phyloP scores from a whole-genome alignment of 2,329 filamentous ascomycete genomes.

The Ploettnerulaceae sp. region DNA sequence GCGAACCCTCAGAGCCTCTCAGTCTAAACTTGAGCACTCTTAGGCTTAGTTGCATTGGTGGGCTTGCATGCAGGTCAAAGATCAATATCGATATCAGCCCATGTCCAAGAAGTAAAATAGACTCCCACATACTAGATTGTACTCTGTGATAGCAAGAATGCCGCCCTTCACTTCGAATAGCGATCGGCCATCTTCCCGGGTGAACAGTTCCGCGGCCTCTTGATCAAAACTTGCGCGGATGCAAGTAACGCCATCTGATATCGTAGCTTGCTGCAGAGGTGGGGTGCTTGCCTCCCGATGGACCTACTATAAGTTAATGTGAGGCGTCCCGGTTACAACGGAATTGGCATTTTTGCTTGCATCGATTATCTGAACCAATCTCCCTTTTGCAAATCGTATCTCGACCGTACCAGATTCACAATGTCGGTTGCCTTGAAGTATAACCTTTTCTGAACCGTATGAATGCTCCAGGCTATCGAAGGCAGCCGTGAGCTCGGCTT shows the following conservation, averaged over 20 bases:
- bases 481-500: background rate
- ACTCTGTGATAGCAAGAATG: background rate
- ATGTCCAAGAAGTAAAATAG: background rate
- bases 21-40: background rate
- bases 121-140: background rate
- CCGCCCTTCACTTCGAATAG: background rate
- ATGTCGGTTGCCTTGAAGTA: background rate
- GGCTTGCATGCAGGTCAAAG: background rate
- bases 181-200: background rate
- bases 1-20: background rate
- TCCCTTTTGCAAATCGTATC: background rate
- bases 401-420: background rate
- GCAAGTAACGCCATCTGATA: background rate
- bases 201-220: background rate
- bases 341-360: background rate
- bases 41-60: background rate
- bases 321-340: background rate
- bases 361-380: constrained; percentile 1
- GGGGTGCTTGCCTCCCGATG: background rate
- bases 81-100: constrained; percentile 1
- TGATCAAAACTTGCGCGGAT: background rate
- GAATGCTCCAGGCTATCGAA: background rate
- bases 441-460: background rate
- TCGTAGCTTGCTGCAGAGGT: background rate
- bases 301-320: background rate